Percentiles rank a stretch among this genome's conserved stretches.
phyloP scores from a whole-genome alignment of 2,329 filamentous ascomycete genomes.

The Phoma herbarum region DNA sequence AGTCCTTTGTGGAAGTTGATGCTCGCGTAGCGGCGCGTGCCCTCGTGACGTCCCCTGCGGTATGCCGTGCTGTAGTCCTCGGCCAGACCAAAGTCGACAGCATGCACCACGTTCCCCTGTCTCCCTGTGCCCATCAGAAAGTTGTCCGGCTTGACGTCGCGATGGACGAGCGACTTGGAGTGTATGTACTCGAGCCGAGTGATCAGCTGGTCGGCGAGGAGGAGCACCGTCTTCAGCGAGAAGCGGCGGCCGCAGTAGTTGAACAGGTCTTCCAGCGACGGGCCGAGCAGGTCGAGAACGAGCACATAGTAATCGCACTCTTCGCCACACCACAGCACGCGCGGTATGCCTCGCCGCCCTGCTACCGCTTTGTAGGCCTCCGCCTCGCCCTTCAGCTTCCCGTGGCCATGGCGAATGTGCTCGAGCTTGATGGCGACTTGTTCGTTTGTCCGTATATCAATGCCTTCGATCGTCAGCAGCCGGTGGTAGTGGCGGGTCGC shows the following conservation, averaged over 20 bases:
- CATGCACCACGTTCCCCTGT: slow-evolving; percentile 98
- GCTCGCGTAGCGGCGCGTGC: no score
- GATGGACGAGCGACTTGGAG: slow-evolving; percentile 99
- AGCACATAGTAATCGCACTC: slow-evolving; percentile 99
- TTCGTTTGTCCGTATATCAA: no score
- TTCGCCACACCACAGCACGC: slow-evolving; percentile 98
- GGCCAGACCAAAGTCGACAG: slow-evolving; percentile 97
- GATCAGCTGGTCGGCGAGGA: slow-evolving; percentile 97
- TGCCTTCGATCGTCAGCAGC: no score
- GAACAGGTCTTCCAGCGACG: slow-evolving; percentile 96
- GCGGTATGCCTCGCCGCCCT: no score
- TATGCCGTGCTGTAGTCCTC: no score
- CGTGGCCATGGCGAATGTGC: no score
- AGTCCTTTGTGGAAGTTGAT: no score
- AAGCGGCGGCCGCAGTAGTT: slow-evolving; percentile 99
- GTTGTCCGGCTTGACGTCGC: slow-evolving; percentile 99
- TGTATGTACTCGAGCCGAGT: slow-evolving; percentile 99
- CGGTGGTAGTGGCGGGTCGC: no score
- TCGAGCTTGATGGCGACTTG: no score
- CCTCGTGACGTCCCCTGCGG: no score
- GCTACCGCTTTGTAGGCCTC: no score
- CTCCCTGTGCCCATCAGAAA: slow-evolving; percentile 99
- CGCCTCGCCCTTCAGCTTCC: no score
- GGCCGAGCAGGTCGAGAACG: slow-evolving; percentile 96
- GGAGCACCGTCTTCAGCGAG: slow-evolving; percentile 95